Conservation (phyloP, 805 yeast genomes). For the Ogataea philodendri region DNA sequence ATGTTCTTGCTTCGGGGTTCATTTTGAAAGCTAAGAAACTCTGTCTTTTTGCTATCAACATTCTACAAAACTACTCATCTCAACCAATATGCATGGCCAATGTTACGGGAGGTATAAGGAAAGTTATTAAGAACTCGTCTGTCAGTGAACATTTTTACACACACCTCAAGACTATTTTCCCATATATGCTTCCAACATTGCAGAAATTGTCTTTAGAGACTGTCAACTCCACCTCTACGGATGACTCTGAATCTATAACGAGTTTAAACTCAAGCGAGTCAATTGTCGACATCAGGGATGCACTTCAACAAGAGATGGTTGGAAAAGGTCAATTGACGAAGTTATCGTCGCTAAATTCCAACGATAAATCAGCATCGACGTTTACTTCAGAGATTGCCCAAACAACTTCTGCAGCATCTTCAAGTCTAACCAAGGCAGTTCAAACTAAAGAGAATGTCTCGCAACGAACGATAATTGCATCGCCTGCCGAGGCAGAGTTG, state of each 20-base stretch:
- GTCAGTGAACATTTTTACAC: constrained; percentile 19
- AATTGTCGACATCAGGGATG: constrained; percentile 27
- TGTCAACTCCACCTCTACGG: background rate
- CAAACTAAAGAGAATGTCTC: constrained; percentile 2
- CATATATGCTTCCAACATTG: constrained; percentile 20
- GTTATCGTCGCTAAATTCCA: background rate
- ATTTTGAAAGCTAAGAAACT: constrained; percentile 22
- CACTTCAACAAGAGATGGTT: constrained; percentile 19
- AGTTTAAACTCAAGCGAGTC: constrained; percentile 18
- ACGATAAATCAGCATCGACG: constrained; percentile 11
- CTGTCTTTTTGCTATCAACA: constrained; percentile 13
- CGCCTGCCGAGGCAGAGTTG: constrained; percentile 1
- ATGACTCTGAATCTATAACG: constrained; percentile 16
- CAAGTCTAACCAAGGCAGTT: no score
- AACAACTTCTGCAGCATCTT: constrained; percentile 9
- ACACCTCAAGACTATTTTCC: constrained; percentile 22
- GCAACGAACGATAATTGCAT: constrained; percentile 4
- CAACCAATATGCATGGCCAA: constrained; percentile 18
- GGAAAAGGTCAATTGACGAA: constrained; percentile 5
- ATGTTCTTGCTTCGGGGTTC: constrained; percentile 27
- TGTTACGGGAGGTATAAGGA: constrained; percentile 27
- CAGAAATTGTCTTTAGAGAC: constrained; percentile 12
- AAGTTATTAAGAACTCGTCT: constrained; percentile 24
- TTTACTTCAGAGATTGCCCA: constrained; percentile 10
- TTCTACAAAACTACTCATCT: constrained; percentile 18